phyloP scores from a whole-genome alignment of 2,329 filamentous ascomycete genomes.

The Paraphaeosphaeria sporulosa region DNA sequence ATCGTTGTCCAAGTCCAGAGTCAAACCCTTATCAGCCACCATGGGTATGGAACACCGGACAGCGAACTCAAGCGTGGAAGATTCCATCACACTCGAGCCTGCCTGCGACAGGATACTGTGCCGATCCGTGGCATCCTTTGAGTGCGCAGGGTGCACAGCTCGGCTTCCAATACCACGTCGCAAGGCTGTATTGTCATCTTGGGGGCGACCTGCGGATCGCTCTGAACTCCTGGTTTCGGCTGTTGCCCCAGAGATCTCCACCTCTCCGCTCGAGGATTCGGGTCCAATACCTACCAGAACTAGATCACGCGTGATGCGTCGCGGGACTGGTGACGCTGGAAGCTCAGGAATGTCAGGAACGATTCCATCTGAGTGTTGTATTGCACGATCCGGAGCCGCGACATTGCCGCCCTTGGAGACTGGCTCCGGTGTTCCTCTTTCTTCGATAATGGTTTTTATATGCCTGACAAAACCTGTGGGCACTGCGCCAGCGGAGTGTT shows the following conservation, averaged over 20 bases:
- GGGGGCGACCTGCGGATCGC: not conserved
- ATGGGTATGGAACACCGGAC: constrained; percentile 40
- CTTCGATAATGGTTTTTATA: constrained; percentile 54
- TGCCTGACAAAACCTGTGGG: constrained; percentile 51
- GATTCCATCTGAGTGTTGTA: constrained; percentile 17
- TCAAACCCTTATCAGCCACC: constrained; percentile 25
- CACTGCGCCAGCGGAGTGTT: constrained; percentile 28
- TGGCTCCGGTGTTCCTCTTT: constrained; percentile 25
- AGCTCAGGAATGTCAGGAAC: constrained; percentile 31
- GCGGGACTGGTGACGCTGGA: constrained; percentile 42
- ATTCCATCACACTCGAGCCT: constrained; percentile 36
- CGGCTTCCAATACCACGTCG: constrained; percentile 7
- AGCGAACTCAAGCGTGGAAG: constrained; percentile 43
- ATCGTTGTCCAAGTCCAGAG: constrained; percentile 15
- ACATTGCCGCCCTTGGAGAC: constrained; percentile 17
- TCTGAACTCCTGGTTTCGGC: constrained; percentile 12
- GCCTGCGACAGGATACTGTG: constrained; percentile 37
- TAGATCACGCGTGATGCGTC: constrained; percentile 43
- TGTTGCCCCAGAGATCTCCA: constrained; percentile 22
- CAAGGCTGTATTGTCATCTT: constrained; percentile 1
- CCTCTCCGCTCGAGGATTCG: constrained; percentile 35
- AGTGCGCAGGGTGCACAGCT: not conserved
- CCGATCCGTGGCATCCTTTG: constrained; percentile 19
- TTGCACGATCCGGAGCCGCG: constrained; percentile 8
- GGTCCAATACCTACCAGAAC: constrained; percentile 39